Evolutionary conservation across 1,284 basidiomycete species (phyloP), one percentile per base, ranked within the genome.

Genomic region (Entoloma clypeatum): DNA sequence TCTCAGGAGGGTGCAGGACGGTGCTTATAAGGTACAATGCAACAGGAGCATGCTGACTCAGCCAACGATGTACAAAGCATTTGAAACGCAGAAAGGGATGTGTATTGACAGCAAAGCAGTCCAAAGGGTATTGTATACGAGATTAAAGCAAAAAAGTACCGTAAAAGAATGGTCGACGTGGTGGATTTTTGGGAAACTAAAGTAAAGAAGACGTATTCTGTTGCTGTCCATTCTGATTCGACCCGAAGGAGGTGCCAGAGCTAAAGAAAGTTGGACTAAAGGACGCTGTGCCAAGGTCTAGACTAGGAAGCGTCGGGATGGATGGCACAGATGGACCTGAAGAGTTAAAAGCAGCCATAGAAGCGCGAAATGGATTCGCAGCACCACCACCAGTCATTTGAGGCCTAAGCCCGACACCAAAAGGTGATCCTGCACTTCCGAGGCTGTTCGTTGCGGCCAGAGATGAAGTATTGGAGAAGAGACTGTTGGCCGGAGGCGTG

Each of bases 311-410:
- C 7, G 40, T 28, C 2, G 49, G 47, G 17, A 51, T 37, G 31
- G 47, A 43, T 1, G 44, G 41, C 9, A 27, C 44, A 22, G 36
- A 22, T 39, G 39, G 30, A 32, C 23, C 26, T 36, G 16, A 38
- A 45, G 36, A 16, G 45, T 36, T 34, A 53, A 48, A 25, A 36
- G 24, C 48, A 36, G 68, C 64, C 75, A 78, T 79, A 2, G 79
- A 81, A 7, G 81, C 77, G 31, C 86, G 74, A 69, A 90, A 90
- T 6, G 87, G 86, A 52, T 89, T 90, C 7, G 77, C 79, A 18
- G 64, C 69, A 11, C 79, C 79, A 9, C 78, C 80, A 1, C 84
- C 85, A 3, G 85, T 88, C 56, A 75, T 71, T 54, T 90, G 86
- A 4, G 86, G 82, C 22, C 84, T 69, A 21, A 90, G 65, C 4